Evolutionary conservation across 495 filamentous ascomycete genomes (phyloP), one percentile per base, ranked within the genome.

Genomic region (Chaetomium cochliodes): DNA sequence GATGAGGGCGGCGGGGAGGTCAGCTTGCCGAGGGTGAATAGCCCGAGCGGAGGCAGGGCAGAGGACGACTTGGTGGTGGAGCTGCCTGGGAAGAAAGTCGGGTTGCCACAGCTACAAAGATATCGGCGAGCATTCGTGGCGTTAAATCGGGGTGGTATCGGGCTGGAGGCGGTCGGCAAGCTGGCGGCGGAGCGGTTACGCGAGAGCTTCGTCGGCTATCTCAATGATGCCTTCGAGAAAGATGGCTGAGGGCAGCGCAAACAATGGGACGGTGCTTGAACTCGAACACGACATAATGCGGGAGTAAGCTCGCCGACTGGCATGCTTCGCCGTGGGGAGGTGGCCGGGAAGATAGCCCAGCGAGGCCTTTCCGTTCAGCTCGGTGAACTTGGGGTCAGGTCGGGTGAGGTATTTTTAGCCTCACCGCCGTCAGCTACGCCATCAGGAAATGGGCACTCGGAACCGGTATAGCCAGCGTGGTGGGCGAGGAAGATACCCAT

Each of bases 51-150:
- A 72, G 67, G 72, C 66, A 69, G 74, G 13, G 46, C 2, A 33
- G 54, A 37, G 30, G 73, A 78, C 25, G 72, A 74, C 28, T 60
- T 85, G 55, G 68, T 79, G 23, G 70, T 88, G 20, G 78, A 84
- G 63, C 72, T 92, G 44, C 90, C 90, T 0, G 78, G 79, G 12
- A 84, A 81, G 11, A 80, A 85, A 50, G 71, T 91, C 9, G 84
- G 86, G 0, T 69, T 96, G 53, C 89, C 93, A 39, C 86, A 89
- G 67, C 73, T 98, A 73, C 94, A 97, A 77, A 77, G 94, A 60
- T 70, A 96, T 65, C 81, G 92, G 56, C 85, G 94, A 66, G 91
- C 93, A 71, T 98, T 92, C 80, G 92, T 96, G 63, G 82, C 82
- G 46, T 71, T 97, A 70, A 93, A 97, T 67, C 44, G 79, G 79